Percentiles rank a stretch among this genome's conserved stretches.
phyloP scores from a whole-genome alignment of 2,329 filamentous ascomycete species.

The Cryoendolithus antarcticus region DNA sequence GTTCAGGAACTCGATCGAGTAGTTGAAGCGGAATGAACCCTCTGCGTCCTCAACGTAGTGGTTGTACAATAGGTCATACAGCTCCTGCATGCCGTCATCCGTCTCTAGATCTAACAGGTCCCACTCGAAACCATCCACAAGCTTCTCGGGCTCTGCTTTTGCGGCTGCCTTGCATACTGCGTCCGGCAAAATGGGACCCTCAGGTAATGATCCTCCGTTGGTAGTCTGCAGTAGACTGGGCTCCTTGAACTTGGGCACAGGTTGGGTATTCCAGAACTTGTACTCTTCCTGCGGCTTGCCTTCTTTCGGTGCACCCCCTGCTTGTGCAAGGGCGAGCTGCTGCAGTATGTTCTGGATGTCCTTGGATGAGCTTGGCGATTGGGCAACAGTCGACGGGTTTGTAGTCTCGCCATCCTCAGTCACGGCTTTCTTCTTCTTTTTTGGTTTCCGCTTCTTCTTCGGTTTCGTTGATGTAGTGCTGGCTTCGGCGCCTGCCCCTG shows the following conservation, averaged over 20 bases:
- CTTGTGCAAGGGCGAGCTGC: slow-evolving; percentile 15
- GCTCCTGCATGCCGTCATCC: slow-evolving; percentile 67
- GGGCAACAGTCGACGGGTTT: no score
- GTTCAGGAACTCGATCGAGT: slow-evolving; percentile 75
- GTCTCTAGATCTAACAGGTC: slow-evolving; percentile 75
- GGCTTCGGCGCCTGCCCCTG: no score
- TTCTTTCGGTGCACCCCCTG: slow-evolving; percentile 11
- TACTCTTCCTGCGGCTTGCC: slow-evolving; percentile 40
- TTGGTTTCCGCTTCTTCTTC: no score
- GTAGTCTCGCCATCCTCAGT: no score
- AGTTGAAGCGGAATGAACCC: slow-evolving; percentile 96
- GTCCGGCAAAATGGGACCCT: slow-evolving; percentile 75
- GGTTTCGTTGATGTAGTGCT: no score
- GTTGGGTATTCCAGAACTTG: slow-evolving; percentile 98
- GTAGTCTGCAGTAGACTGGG: slow-evolving; percentile 23
- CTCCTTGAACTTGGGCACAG: slow-evolving; percentile 68
- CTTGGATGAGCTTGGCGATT: slow-evolving; percentile 1
- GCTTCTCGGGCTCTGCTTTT: slow-evolving; percentile 49
- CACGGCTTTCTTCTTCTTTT: no score
- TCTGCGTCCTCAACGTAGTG: slow-evolving; percentile 98
- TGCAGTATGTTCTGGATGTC: slow-evolving; percentile 19
- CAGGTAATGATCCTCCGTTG: slow-evolving; percentile 43
- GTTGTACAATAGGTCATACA: slow-evolving; percentile 79
- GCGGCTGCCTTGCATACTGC: slow-evolving; percentile 51
- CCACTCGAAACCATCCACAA: slow-evolving; percentile 87